Base-by-base conservation (phyloP, 2,329 filamentous ascomycete species). In the Fusarium poae region DNA sequence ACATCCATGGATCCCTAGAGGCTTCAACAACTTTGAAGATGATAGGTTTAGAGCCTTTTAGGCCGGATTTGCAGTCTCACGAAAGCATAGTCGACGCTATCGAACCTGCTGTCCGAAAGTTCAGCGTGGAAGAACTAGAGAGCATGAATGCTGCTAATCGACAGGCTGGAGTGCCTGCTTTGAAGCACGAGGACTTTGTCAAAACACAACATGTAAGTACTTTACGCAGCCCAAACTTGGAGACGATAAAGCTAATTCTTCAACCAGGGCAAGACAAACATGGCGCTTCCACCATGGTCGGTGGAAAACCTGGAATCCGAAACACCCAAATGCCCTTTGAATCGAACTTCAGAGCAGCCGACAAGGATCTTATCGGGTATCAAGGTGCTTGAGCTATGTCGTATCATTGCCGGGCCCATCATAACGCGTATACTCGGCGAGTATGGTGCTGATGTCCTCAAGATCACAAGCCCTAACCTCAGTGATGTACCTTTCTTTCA, bases 351-450 rank as follows among this genome's bases (percentile, higher is more conserved):
- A 4, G 62, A 68, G 4, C 67, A 65, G 5, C 54, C 69, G 16
- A 64, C 57, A 9, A 77, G 78, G 13, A 78, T 81, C 71, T 71
- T 88, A 81, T 62, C 83, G 74, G 91, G 91, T 0, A 83, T 93
- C 76, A 91, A 90, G 68, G 91, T 94, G 8, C 83, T 94, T 7
- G 92, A 94, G 74, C 80, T 94, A 30, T 92, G 90, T 74, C 88
- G 91, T 40, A 89, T 93, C 72, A 92, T 94, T 67, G 91, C 91
- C 5, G 91, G 91, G 0, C 91, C 91, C n/a, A 87, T 89, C 6
- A 89, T 93, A 68, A 88, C 88, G 5, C 86, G 90, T 30, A 89
- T 89, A 3, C 83, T 94, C 0, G 90, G 89, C n/a, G 91, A 92
- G 65, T 90, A 93, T 74, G 92, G 92, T 3, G 91, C 91, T 10